Evolutionary conservation across 2,329 filamentous ascomycete species (phyloP).

Genomic region (Phialophora tarda): DNA sequence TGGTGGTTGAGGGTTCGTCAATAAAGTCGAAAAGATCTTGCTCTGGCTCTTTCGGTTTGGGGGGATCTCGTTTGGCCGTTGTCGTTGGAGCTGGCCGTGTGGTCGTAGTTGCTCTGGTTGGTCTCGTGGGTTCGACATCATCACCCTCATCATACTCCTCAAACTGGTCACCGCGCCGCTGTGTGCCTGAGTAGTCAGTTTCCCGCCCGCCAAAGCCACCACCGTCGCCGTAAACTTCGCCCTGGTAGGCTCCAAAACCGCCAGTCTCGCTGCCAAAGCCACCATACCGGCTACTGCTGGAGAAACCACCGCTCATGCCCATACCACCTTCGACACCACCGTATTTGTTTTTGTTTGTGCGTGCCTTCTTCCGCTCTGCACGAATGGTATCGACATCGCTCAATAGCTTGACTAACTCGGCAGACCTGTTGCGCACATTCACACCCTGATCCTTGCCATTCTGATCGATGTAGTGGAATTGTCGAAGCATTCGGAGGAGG

Average conservation of each 20-base stretch:
- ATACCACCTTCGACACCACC: constrained; percentile 87
- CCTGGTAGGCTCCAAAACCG: constrained; percentile 64
- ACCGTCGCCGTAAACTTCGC: constrained; percentile 89
- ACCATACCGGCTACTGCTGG: constrained; percentile 71
- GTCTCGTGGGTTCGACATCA: constrained; percentile 64
- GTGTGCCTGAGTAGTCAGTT: constrained; percentile 71
- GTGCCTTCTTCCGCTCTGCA: constrained; percentile 80
- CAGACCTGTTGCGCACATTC: constrained; percentile 95
- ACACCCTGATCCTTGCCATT: constrained; percentile 99
- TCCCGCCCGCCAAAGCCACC: constrained; percentile 85
- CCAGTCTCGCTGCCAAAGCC: constrained; percentile 85
- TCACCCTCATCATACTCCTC: constrained; percentile 98
- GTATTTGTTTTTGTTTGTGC: constrained; percentile 90
- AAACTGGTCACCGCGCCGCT: constrained; percentile 73
- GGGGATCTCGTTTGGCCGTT: constrained; percentile 50
- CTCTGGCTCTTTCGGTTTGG: constrained; percentile 81
- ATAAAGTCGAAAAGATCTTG: constrained; percentile 88
- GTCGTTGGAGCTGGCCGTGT: constrained; percentile 38
- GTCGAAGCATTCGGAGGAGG: constrained; percentile 94
- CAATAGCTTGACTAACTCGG: constrained; percentile 92
- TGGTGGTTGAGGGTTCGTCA: constrained; percentile 68
- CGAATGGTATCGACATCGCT: constrained; percentile 68
- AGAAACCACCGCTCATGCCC: constrained; percentile 62
- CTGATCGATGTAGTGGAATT: constrained; percentile 94
- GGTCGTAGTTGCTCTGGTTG: constrained; percentile 39